These are phyloP conservation scores for Cucurbitaria berberidis DNA, from an alignment of 2,329 filamentous ascomycete species.

Conservation along the genomic window DNA sequence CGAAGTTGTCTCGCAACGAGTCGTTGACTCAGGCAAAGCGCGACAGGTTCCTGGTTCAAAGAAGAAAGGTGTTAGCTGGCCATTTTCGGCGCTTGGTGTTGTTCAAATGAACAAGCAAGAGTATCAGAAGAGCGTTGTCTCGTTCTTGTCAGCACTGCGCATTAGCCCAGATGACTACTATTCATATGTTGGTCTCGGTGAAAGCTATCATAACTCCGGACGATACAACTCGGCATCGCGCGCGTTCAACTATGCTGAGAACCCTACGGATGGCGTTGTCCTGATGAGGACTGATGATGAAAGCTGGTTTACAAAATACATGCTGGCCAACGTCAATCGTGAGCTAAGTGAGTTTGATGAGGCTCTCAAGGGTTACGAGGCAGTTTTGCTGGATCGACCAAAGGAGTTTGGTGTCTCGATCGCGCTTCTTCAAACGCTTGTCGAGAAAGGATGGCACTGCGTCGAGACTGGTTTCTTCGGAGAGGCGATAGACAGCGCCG, in stretches of 20 bases:
- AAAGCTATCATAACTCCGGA: conserved; percentile 94
- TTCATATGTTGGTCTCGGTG: conserved; percentile 94
- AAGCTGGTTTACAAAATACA: conserved; percentile 95
- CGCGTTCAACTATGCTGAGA: conserved; percentile 84
- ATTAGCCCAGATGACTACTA: conserved; percentile 88
- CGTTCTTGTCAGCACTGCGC: conserved; percentile 86
- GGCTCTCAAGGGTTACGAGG: conserved; percentile 76
- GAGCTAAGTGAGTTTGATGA: conserved; percentile 90
- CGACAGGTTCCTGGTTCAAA: conserved; percentile 91
- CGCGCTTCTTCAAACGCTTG: conserved; percentile 84
- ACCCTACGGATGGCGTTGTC: conserved; percentile 68
- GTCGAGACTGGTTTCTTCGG: conserved; percentile 87
- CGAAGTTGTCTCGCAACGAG: conserved; percentile 86
- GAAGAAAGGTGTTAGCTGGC: conserved; percentile 93
- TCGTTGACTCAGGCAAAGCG: conserved; percentile 93
- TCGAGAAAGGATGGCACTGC: conserved; percentile 79
- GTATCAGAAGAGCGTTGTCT: conserved; percentile 85
- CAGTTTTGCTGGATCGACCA: conserved; percentile 71
- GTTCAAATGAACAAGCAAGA: conserved; percentile 95
- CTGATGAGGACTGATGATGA: conserved; percentile 65
- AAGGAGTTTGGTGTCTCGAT: conserved; percentile 86
- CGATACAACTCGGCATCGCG: conserved; percentile 93
- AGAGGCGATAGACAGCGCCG: conserved; percentile 74
- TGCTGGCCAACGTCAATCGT: conserved; percentile 92
- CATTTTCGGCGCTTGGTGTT: conserved; percentile 89